phyloP scores from a whole-genome alignment of 176 grass and related monocot species.

The Phoenix dactylifera region DNA sequence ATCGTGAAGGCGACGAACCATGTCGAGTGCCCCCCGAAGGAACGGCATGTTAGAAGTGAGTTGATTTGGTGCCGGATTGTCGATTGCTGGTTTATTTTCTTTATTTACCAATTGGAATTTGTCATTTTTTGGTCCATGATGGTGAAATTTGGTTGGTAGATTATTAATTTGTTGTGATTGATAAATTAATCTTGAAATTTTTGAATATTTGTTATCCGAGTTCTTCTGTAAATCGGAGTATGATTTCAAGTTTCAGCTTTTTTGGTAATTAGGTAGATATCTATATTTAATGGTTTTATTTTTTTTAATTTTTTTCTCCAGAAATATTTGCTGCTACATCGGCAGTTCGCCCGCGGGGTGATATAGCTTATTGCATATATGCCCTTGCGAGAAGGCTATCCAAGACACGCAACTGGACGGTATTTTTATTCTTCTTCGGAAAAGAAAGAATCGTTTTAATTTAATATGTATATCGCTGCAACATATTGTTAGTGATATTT shows the following conservation, averaged over 20 bases:
- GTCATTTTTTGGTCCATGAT: neutral
- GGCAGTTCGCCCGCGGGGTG: slow-evolving; percentile 46
- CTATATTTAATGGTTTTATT: neutral
- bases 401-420: slow-evolving; percentile 92
- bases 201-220: no score
- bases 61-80: neutral
- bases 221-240: no score
- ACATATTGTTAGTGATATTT: no score
- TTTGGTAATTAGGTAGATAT: no score
- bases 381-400: slow-evolving; percentile 64
- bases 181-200: no score
- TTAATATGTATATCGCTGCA: no score
- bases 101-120: neutral
- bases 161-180: no score
- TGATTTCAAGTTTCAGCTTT: no score
- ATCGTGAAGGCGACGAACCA: slow-evolving; percentile 98
- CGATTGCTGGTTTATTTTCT: neutral
- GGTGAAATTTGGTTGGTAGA: no score
- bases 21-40: slow-evolving; percentile 88
- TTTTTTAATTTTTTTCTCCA: slow-evolving; percentile 20
- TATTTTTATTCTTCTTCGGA: slow-evolving; percentile 22
- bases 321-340: slow-evolving; percentile 66
- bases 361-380: slow-evolving; percentile 84
- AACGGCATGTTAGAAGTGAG: slow-evolving; percentile 89
- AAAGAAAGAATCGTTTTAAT: no score